A percentile compares a stretch with the other conserved stretches of the same genome.
Conservation (phyloP, 371 early-diverging fungal genomes). For the Thermomucor indicae-seudaticae region DNA sequence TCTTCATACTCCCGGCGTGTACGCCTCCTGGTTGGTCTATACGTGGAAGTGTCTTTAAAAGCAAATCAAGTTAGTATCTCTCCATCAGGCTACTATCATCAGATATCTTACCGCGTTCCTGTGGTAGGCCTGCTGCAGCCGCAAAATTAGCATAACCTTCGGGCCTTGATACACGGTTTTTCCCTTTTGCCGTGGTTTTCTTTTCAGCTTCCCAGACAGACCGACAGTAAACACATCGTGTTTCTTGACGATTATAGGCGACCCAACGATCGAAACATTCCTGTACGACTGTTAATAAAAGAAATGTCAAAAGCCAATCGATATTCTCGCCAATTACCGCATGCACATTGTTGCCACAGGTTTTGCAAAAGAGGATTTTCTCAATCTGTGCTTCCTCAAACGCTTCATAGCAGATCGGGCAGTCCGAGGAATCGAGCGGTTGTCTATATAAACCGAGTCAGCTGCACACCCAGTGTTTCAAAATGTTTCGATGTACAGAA, state of each 20-base stretch:
- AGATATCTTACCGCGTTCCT: slow-evolving; percentile 19
- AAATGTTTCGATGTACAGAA: neutral
- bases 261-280: slow-evolving; percentile 28
- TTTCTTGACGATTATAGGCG: slow-evolving; percentile 3
- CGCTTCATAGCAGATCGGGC: slow-evolving; percentile 37
- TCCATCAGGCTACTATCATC: neutral
- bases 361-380: slow-evolving; percentile 20
- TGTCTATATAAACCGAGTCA: neutral
- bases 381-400: slow-evolving; percentile 20
- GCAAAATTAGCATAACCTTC: slow-evolving; percentile 24
- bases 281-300: neutral
- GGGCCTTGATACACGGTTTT: slow-evolving; percentile 2
- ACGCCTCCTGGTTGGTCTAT: neutral
- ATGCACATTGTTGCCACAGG: slow-evolving; percentile 37
- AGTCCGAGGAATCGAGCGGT: slow-evolving; percentile 31
- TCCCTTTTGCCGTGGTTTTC: slow-evolving; percentile 1
- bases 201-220: slow-evolving; percentile 14
- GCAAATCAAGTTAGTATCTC: neutral
- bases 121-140: slow-evolving; percentile 11
- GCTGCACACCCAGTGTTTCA: slow-evolving; percentile 2
- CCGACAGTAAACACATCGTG: slow-evolving; percentile 39
- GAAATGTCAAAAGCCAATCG: neutral
- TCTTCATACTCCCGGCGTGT: neutral
- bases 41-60: neutral
- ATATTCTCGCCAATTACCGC: slow-evolving; percentile 11